These are phyloP conservation scores for Lactarius sanguifluus DNA, from an alignment of 768 basidiomycete genomes.

Conservation along the genomic window DNA sequence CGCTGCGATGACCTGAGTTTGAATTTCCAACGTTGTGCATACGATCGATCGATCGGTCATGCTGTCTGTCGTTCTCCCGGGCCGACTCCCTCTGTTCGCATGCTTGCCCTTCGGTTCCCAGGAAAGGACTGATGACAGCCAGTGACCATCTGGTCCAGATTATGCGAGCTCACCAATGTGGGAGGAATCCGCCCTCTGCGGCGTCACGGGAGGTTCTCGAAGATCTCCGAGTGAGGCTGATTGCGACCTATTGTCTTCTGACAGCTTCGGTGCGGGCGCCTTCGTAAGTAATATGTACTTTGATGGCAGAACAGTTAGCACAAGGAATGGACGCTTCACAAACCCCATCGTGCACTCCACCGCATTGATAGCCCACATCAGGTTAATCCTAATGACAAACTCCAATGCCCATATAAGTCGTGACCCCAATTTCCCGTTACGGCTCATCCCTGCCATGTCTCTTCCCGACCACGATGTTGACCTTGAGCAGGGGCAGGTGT, in stretches of 20 bases:
- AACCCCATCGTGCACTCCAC: neutral
- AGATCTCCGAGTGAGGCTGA: neutral
- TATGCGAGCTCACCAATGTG: neutral
- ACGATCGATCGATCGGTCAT: neutral
- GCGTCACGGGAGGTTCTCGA: neutral
- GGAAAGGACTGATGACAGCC: neutral
- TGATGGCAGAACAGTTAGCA: neutral
- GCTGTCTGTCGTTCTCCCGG: neutral
- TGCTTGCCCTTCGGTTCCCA: neutral
- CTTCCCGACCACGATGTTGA: neutral
- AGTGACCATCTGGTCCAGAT: neutral
- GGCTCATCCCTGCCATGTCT: neutral
- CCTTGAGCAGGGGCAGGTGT: conserved; percentile 1
- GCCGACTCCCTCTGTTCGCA: neutral
- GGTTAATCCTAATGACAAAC: neutral
- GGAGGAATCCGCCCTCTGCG: neutral
- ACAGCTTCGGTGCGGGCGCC: neutral
- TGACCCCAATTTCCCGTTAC: neutral
- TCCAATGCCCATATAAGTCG: neutral
- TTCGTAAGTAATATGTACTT: neutral
- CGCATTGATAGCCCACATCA: neutral
- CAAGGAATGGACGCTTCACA: neutral
- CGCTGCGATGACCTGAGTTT: neutral
- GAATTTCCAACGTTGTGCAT: neutral
- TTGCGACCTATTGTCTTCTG: neutral